Conservation (phyloP, 192 early-diverging fungal species). For the Ambispora gerdemannii region DNA sequence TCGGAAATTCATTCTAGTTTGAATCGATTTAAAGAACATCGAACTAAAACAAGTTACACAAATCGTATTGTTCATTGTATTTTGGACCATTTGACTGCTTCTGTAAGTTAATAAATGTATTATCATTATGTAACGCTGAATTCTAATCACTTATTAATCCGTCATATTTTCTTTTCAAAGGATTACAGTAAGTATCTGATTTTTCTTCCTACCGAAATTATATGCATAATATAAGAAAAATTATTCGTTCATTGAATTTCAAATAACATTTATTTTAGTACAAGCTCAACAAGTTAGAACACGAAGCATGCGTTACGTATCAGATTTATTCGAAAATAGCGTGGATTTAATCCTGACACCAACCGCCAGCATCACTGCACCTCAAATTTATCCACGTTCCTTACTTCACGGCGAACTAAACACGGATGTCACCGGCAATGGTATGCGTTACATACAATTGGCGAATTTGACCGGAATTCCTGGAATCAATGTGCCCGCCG, state of each 20-base stretch:
- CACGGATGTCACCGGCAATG: conserved; percentile 45
- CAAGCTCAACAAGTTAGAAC: conserved; percentile 52
- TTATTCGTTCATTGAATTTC: too few relatives aligned
- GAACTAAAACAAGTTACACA: not conserved
- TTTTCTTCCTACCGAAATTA: too few relatives aligned
- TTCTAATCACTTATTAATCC: too few relatives aligned
- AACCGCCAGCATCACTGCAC: conserved; percentile 53
- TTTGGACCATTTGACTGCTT: not conserved
- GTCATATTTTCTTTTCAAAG: too few relatives aligned
- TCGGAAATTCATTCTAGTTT: conserved; percentile 48
- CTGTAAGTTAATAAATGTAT: not conserved
- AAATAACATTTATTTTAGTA: too few relatives aligned
- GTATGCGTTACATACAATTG: conserved; percentile 59
- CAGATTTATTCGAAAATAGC: conserved; percentile 46
- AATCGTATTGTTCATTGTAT: not conserved
- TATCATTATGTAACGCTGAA: too few relatives aligned
- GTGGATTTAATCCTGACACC: conserved; percentile 67
- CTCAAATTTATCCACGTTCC: conserved; percentile 46
- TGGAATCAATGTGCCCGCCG: conserved; percentile 58
- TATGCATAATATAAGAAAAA: too few relatives aligned
- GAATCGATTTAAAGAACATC: not conserved
- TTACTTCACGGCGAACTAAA: conserved; percentile 52
- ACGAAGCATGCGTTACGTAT: conserved; percentile 50
- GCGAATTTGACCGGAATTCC: conserved; percentile 68
- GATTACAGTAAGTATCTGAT: too few relatives aligned